phyloP scores from a whole-genome alignment of 371 early-diverging fungal genomes.

The Rhizopus arrhizus region DNA sequence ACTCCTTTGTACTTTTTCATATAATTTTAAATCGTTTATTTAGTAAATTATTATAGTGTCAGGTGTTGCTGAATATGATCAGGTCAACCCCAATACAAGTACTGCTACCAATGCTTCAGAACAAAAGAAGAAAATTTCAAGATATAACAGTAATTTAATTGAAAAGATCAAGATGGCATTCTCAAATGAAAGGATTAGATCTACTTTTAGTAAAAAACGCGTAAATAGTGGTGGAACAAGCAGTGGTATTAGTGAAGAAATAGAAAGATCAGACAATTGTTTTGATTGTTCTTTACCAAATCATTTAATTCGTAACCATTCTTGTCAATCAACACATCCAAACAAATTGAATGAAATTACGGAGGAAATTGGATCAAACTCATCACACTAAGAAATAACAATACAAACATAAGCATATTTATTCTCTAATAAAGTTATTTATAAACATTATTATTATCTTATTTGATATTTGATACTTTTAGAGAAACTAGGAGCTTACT shows the following conservation, averaged over 20 bases:
- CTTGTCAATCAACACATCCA: constrained; percentile 29
- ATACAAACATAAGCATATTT: too few species aligned
- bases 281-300: constrained; percentile 1
- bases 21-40: too few species aligned
- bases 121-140: background rate
- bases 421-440: too few species aligned
- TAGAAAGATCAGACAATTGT: constrained; percentile 10
- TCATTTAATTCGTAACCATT: constrained; percentile 16
- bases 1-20: background rate
- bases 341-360: constrained; percentile 19
- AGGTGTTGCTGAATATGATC: constrained; percentile 12
- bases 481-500: too few species aligned
- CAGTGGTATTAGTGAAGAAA: constrained; percentile 10
- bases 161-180: constrained; percentile 49
- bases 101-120: background rate
- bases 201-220: constrained; percentile 6
- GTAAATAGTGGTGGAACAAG: background rate
- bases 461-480: too few species aligned
- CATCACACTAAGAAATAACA: background rate
- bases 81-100: constrained; percentile 7
- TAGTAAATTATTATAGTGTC: background rate
- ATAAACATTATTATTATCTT: too few species aligned
- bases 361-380: constrained; percentile 22
- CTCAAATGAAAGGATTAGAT: constrained; percentile 24
- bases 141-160: constrained; percentile 24